These are phyloP conservation scores for Pseudohyphozyma bogoriensis DNA, from an alignment of 768 basidiomycete genomes.

Conservation along the genomic window DNA sequence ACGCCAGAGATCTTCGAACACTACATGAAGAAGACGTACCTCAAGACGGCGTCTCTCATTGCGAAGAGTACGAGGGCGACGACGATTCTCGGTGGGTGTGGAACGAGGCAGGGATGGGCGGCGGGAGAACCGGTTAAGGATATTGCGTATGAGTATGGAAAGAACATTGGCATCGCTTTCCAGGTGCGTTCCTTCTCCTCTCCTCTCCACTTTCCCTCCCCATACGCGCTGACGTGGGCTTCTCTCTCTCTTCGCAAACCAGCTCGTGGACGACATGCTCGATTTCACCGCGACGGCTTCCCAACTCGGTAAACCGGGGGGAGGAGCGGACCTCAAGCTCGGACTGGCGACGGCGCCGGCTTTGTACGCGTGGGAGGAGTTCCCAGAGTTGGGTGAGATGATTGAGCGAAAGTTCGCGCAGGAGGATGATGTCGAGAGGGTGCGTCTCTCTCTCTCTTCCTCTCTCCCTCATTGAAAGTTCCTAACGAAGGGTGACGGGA, in stretches of 20 bases:
- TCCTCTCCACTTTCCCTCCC: neutral
- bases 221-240: neutral
- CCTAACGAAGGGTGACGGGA: neutral
- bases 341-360: constrained; percentile 79
- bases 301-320: constrained; percentile 74
- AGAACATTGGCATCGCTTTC: constrained; percentile 88
- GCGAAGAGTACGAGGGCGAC: constrained; percentile 76
- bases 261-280: constrained; percentile 92
- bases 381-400: constrained; percentile 62
- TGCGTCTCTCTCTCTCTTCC: constrained; percentile 32
- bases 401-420: constrained; percentile 67
- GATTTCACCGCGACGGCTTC: constrained; percentile 74
- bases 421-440: constrained; percentile 69
- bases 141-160: constrained; percentile 78
- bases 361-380: constrained; percentile 75
- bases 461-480: no score
- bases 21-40: constrained; percentile 84
- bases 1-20: constrained; percentile 42
- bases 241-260: neutral
- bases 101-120: constrained; percentile 35
- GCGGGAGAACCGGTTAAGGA: constrained; percentile 79
- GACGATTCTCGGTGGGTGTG: constrained; percentile 74
- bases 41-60: constrained; percentile 84
- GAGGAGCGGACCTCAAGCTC: constrained; percentile 69
- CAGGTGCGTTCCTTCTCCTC: constrained; percentile 51